phyloP scores from a whole-genome alignment of 148 eudicot species.

The Salicornia ramosissima region DNA sequence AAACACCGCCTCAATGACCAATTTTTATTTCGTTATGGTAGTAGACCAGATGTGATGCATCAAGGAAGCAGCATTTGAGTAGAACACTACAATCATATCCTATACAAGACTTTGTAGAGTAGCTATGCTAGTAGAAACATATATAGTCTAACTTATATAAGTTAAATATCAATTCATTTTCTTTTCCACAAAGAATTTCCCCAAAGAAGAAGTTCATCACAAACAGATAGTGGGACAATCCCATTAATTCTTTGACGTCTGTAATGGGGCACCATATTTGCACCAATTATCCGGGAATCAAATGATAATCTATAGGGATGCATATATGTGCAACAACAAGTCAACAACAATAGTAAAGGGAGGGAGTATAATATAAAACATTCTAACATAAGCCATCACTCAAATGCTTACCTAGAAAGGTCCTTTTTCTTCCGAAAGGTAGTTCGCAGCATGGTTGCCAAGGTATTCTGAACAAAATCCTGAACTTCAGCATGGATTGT shows the following conservation, averaged over 20 bases:
- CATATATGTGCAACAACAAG: neutral
- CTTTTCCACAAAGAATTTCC: no score
- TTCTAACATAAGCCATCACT: neutral
- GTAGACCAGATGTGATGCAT: neutral
- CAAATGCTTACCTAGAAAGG: slow-evolving; percentile 60
- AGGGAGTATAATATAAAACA: no score
- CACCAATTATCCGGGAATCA: no score
- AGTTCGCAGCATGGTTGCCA: slow-evolving; percentile 88
- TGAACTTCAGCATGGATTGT: slow-evolving; percentile 98
- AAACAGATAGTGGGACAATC: no score
- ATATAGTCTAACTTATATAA: no score
- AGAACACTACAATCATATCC: neutral
- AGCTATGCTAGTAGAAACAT: neutral
- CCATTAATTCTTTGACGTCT: no score
- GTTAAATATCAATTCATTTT: no score
- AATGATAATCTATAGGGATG: neutral
- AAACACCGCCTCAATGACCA: neutral
- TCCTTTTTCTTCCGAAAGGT: slow-evolving; percentile 95
- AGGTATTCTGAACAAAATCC: slow-evolving; percentile 93
- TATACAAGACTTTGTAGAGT: neutral
- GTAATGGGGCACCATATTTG: no score
- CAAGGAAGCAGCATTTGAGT: neutral
- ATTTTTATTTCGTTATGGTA: neutral
- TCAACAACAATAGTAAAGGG: no score
- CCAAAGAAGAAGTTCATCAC: no score